phyloP scores from a whole-genome alignment of 805 yeast genomes.

The Wickerhamomyces silvicola region DNA sequence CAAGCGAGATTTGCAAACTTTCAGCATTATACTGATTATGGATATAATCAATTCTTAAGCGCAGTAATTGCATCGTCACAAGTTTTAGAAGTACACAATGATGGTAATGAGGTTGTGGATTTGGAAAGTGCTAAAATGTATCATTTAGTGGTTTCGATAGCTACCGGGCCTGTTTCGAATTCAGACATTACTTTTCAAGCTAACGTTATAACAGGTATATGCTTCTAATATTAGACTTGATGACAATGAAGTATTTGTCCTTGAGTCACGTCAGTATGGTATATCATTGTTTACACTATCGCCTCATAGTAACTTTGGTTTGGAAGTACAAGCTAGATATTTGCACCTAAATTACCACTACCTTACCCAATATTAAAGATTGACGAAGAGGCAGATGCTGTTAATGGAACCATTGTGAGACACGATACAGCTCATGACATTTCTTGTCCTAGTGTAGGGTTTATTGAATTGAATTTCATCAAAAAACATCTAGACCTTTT shows the following conservation, averaged over 20 bases:
- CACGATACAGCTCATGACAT: conserved; percentile 7
- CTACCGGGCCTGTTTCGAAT: conserved; percentile 9
- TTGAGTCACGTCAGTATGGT: conserved; percentile 35
- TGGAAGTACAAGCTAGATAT: conserved; percentile 30
- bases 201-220: conserved; percentile 16
- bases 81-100: conserved; percentile 10
- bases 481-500: too few species aligned
- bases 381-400: conserved; percentile 29
- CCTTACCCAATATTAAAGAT: conserved; percentile 22
- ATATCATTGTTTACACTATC: conserved; percentile 36
- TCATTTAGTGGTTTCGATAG: conserved; percentile 12
- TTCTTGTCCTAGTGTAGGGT: too few species aligned
- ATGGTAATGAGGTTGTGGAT: conserved; percentile 6
- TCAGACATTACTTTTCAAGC: conserved; percentile 13
- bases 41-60: conserved; percentile 30
- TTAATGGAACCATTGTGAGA: conserved; percentile 25
- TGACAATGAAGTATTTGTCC: conserved; percentile 13
- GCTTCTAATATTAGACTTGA: conserved; percentile 13
- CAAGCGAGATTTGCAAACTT: conserved; percentile 30
- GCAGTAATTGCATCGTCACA: conserved; percentile 12
- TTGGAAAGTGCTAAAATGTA: conserved; percentile 11
- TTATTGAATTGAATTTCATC: too few species aligned
- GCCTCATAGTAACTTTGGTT: conserved; percentile 41
- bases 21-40: conserved; percentile 32
- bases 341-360: conserved; percentile 16